Percentiles rank a stretch among this genome's conserved stretches.
phyloP scores from a whole-genome alignment of 805 yeast species.

The Candida boleticola region DNA sequence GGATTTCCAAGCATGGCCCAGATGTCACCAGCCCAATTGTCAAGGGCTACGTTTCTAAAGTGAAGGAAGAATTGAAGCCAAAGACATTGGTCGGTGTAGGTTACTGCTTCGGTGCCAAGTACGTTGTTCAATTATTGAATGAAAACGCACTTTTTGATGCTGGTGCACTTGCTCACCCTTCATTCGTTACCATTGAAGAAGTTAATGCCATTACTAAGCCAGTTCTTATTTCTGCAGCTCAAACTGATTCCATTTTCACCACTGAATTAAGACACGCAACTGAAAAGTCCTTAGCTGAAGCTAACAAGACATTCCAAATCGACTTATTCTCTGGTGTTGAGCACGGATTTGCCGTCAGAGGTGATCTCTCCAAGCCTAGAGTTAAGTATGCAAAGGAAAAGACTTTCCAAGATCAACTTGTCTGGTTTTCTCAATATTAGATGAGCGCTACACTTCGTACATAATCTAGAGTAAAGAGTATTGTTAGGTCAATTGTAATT shows the following conservation, averaged over 20 bases:
- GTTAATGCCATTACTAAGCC: constrained; percentile 57
- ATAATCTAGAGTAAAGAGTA: not conserved
- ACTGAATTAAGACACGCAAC: constrained; percentile 61
- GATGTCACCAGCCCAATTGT: constrained; percentile 48
- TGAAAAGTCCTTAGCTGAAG: constrained; percentile 53
- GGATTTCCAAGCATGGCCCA: constrained; percentile 57
- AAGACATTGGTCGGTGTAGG: constrained; percentile 61
- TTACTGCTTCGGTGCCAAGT: constrained; percentile 84
- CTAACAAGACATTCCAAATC: constrained; percentile 53
- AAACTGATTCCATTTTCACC: constrained; percentile 62
- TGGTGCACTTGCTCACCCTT: constrained; percentile 84
- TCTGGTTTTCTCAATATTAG: constrained; percentile 14
- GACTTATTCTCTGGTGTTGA: constrained; percentile 59
- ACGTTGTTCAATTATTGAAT: constrained; percentile 49
- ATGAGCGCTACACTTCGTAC: not conserved
- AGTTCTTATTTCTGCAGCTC: constrained; percentile 71
- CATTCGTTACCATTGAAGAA: constrained; percentile 65
- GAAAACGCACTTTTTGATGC: constrained; percentile 31
- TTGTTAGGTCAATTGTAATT: not conserved
- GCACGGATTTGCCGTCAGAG: constrained; percentile 84
- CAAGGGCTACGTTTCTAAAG: constrained; percentile 42
- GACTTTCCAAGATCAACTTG: constrained; percentile 48
- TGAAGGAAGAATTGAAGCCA: constrained; percentile 42
- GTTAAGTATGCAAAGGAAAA: constrained; percentile 68
- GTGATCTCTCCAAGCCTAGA: constrained; percentile 55